Evolutionary conservation across 2,329 filamentous ascomycete species (phyloP).

Genomic region (Dendrostoma leiphaemia): DNA sequence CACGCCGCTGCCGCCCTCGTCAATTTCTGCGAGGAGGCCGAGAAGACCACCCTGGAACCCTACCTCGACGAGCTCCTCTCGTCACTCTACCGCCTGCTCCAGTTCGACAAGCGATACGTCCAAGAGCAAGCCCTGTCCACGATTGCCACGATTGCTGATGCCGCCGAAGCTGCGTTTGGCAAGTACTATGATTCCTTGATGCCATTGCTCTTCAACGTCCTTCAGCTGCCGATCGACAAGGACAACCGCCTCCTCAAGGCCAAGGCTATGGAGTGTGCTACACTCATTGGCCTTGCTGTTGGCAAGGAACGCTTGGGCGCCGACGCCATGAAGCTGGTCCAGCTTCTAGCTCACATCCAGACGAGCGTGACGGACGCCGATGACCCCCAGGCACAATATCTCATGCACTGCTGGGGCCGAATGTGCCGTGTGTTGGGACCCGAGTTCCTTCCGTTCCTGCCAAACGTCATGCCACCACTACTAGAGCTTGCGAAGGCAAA

Average conservation of each 20-base stretch:
- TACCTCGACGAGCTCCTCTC: conserved; percentile 87
- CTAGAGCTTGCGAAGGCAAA: conserved; percentile 90
- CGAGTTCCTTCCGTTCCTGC: conserved; percentile 90
- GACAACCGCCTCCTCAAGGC: conserved; percentile 88
- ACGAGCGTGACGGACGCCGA: conserved; percentile 83
- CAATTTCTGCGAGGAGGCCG: conserved; percentile 98
- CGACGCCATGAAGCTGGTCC: conserved; percentile 84
- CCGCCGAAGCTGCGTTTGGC: conserved; percentile 88
- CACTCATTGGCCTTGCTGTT: conserved; percentile 90
- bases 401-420: conserved; percentile 98
- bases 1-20: conserved; percentile 97
- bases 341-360: conserved; percentile 85
- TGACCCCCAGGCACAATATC: conserved; percentile 93
- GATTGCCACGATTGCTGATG: conserved; percentile 98
- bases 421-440: conserved; percentile 93
- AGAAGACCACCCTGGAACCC: conserved; percentile 86
- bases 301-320: conserved; percentile 87
- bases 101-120: conserved; percentile 91
- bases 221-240: conserved; percentile 88
- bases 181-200: conserved; percentile 96
- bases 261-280: conserved; percentile 99
- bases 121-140: conserved; percentile 97
- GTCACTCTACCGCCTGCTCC: conserved; percentile 81
- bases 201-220: conserved; percentile 87
- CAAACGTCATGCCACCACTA: conserved; percentile 90